Base-by-base conservation (phyloP, 208 protist species). In the Acanthamoeba rhysodes region DNA sequence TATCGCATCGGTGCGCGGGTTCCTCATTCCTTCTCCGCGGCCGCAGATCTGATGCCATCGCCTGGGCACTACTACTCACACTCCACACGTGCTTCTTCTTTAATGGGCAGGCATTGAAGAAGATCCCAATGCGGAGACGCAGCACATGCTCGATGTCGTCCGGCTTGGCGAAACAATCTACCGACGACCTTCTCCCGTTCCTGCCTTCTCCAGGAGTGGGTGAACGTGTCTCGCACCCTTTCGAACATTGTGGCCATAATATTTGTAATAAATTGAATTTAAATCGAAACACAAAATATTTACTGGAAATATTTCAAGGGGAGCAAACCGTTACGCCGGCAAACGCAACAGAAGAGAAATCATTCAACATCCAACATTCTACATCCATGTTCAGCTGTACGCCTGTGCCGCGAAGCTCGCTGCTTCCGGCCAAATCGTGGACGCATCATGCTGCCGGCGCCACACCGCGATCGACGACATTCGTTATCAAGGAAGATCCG, bases 121-220 rank as follows among this genome's bases (percentile, higher is more conserved):
- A 0, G 78, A 85, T 41, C 78, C 78, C 24, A 85, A 85, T 14
- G 78, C 78, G 12, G 78, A 85, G 48, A 34, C 78, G 27, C 48
- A 59, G 34, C 78, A 85, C 45, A 59, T 59, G 78, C 48, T 53
- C 5, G 78, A 85, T n/a, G 45, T 85, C 16, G 29, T 85, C 8
- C 78, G 48, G 2, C 78, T 85, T 2, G 16, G 6, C 7, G 27
- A 85, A 57, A 59, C 78, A 20, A 34, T 85, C 78, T 85, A 85
- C 24, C 78, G 5, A 20, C 78, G 78, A 5, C 78, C 78, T 6
- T 85, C 78, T 7, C 78, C 78, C 29, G 27, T 85, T 1, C 24
- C 45, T 18, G 24, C 37, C 48, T 85, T 85, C 41, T 18, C 53
- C 12, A 59, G 18, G 53, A 59, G 53, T 59, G 53, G 66, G 24